Evolutionary conservation across 1,284 basidiomycete genomes (phyloP).

Genomic region (Boletus nobilissimus): DNA sequence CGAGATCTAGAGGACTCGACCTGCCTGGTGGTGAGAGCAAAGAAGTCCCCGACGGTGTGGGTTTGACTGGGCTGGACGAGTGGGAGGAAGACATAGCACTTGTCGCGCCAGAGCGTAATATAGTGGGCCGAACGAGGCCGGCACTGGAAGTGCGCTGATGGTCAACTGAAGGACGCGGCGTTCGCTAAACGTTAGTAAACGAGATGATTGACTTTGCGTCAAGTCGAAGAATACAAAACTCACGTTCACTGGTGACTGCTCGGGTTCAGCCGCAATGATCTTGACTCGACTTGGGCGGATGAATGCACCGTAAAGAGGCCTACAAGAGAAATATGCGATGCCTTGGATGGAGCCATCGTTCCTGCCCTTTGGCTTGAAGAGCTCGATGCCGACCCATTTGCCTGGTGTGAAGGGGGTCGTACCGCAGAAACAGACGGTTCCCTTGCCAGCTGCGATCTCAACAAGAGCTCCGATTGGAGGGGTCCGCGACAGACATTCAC

Average conservation of each 20-base stretch:
- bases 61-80: slow-evolving; percentile 55
- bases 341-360: slow-evolving; percentile 94
- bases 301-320: slow-evolving; percentile 86
- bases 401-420: slow-evolving; percentile 87
- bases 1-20: slow-evolving; percentile 43
- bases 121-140: slow-evolving; percentile 49
- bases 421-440: slow-evolving; percentile 89
- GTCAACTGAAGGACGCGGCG: slow-evolving; percentile 43
- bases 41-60: slow-evolving; percentile 25
- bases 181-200: slow-evolving; percentile 31
- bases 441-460: slow-evolving; percentile 80
- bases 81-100: slow-evolving; percentile 52
- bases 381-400: slow-evolving; percentile 95
- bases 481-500: slow-evolving; percentile 46
- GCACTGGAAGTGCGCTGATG: slow-evolving; percentile 56
- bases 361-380: slow-evolving; percentile 88
- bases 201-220: neutral
- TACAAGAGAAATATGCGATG: slow-evolving; percentile 86
- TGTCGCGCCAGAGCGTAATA: slow-evolving; percentile 46
- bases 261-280: slow-evolving; percentile 58
- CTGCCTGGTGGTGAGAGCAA: slow-evolving; percentile 37
- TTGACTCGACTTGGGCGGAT: slow-evolving; percentile 90
- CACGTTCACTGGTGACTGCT: slow-evolving; percentile 48
- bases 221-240: slow-evolving; percentile 20
- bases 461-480: slow-evolving; percentile 73